Evolutionary conservation across 2,329 filamentous ascomycete genomes (phyloP), one percentile per base, ranked within the genome.

Genomic region (Cytospora paraplurivora): DNA sequence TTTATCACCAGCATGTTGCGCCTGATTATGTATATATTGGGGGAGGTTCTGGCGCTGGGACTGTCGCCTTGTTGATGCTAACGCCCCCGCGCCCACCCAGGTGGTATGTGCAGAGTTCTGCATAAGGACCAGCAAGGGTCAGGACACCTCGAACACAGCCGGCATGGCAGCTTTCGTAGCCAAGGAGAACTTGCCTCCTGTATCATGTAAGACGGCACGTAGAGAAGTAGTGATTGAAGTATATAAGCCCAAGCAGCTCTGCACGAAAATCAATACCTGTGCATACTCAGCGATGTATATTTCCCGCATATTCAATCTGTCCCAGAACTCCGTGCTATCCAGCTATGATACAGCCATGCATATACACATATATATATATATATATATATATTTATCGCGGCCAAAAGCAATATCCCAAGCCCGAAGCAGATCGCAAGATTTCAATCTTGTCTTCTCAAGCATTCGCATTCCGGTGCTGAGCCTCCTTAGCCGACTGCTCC

Each of bases 401-500:
- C 17, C n/a, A 19, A n/a, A 8, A 44, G 15, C 6, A 44, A 44
- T 8, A 41, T 7, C 5, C 17, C 3, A 15, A 12, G 17, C 7
- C 12, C 35, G 12, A 37, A 37, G 12, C 35, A 8, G 17, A 44
- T 17, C 7, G 38, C 38, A 17, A 6, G n/a, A 2, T 12, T 12
- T 1, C 17, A 15, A n/a, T 8, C 8, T 35, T 11, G 7, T 5
- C 38, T 4, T 13, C n/a, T 75, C 69, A 82, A 49, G 77, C 79
- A 44, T 76, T 75, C 4, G 76, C 77, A 62, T 85, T 86, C 64
- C 84, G 77, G 57, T 72, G 69, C 56, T 82, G 82, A 2, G 83
- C 84, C 67, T 87, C 84, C 11, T 72, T 75, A 1, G 80, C 83
- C 0, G 82, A 82, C 56, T 76, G 73, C 53, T 85, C 73, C 84